Evolutionary conservation across 129 eudicot species (phyloP).

Genomic region (Flaveria sonorensis): DNA sequence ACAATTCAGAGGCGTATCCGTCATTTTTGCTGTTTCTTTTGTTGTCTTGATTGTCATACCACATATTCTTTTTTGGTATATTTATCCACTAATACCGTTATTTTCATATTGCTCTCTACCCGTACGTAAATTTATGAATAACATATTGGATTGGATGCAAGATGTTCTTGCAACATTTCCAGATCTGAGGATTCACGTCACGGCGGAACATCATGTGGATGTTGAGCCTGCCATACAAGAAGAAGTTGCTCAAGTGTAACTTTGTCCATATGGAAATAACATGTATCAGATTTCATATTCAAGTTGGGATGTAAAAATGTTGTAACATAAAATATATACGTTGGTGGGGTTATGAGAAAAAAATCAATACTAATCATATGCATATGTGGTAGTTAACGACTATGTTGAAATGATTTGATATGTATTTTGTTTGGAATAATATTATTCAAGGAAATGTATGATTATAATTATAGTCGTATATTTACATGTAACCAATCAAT

Average conservation of each 20-base stretch:
- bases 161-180: slow-evolving; percentile 31
- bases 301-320: neutral
- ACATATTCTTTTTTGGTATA: slow-evolving; percentile 38
- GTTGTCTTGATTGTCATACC: slow-evolving; percentile 37
- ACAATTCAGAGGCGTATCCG: slow-evolving; percentile 26
- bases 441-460: too few relatives aligned
- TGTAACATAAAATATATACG: too few relatives aligned
- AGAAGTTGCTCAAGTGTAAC: slow-evolving; percentile 23
- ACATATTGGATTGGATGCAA: slow-evolving; percentile 9
- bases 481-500: too few relatives aligned
- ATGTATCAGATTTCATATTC: neutral
- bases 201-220: slow-evolving; percentile 26
- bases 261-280: neutral
- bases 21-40: slow-evolving; percentile 15
- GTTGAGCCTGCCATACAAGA: slow-evolving; percentile 25
- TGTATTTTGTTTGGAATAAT: too few relatives aligned
- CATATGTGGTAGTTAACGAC: too few relatives aligned
- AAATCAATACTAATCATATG: too few relatives aligned
- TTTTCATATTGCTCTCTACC: slow-evolving; percentile 25
- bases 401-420: too few relatives aligned
- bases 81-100: slow-evolving; percentile 30
- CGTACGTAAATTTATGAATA: neutral
- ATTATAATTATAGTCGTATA: too few relatives aligned
- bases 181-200: slow-evolving; percentile 30
- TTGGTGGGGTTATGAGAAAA: too few relatives aligned